These are phyloP conservation scores for Hebeloma cylindrosporum DNA, from an alignment of 768 basidiomycete species.

Conservation along the genomic window DNA sequence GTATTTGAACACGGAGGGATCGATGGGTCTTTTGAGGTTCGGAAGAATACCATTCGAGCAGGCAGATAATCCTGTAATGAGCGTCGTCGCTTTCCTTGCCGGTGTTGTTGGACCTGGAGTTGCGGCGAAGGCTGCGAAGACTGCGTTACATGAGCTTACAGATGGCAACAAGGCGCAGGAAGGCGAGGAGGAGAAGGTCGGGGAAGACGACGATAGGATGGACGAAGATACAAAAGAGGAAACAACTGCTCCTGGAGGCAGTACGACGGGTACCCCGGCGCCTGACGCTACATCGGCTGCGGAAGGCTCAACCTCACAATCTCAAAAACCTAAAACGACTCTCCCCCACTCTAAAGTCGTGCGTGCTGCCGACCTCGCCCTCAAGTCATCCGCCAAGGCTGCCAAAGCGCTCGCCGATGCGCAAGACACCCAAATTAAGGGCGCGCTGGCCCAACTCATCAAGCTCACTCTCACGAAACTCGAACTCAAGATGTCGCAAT, in stretches of 20 bases:
- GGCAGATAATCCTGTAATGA: constrained; percentile 97
- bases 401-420: constrained; percentile 77
- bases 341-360: constrained; percentile 74
- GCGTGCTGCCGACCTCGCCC: constrained; percentile 83
- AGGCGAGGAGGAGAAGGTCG: constrained; percentile 28
- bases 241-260: constrained; percentile 11
- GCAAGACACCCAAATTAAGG: constrained; percentile 79
- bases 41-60: constrained; percentile 88
- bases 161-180: constrained; percentile 44
- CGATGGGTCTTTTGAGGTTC: constrained; percentile 73
- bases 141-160: constrained; percentile 79
- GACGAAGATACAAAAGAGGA: too few relatives aligned
- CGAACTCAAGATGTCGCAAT: constrained; percentile 92
- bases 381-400: constrained; percentile 86
- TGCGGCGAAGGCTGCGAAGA: constrained; percentile 92
- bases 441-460: constrained; percentile 80
- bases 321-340: constrained; percentile 38
- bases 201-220: too few relatives aligned
- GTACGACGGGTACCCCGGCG: constrained; percentile 26
- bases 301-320: constrained; percentile 6
- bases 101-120: constrained; percentile 88
- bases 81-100: constrained; percentile 95
- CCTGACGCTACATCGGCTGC: constrained; percentile 36
- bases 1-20: constrained; percentile 77
- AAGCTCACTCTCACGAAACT: constrained; percentile 84